Evolutionary conservation across 306 rosid species (phyloP), one percentile per base, ranked within the genome.

Genomic region (Rosa rugosa): DNA sequence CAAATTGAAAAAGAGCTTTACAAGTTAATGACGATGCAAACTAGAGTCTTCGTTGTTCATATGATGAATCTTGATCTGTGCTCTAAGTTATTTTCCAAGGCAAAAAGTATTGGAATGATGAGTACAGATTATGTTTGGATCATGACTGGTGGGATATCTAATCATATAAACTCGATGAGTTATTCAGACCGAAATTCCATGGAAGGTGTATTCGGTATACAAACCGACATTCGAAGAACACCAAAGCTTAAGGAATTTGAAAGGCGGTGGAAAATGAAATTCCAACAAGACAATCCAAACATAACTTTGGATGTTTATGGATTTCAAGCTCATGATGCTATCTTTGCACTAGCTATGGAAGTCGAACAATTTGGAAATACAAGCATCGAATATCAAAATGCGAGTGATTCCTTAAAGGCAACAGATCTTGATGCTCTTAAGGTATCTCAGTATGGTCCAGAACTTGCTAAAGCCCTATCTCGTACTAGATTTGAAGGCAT

Each of bases 241-340:
- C 31, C 31, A 27, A 27, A 27, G 31, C 31, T 27, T 27, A 27
- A 27, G 31, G 31, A 27, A 27, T 27, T 27, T 27, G 31, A 27
- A 27, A 27, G 31, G 31, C 31, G 31, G 31, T 27, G 31, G 31
- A 27, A 27, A 27, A 27, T 27, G 31, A 27, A 27, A 27, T 27
- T 27, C 31, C 31, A 27, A 27, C 31, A 27, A 27, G 31, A 27
- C 31, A 27, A 27, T 27, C 31, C 31, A 27, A 27, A 27, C 31
- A 27, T 27, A 27, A 27, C 31, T 27, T 27, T 54, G 10, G 60
- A 82, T 34, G 75, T 44, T 46, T 77, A 44, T 18, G 90, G 88
- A 2, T 20, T 83, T 49, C 81, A 84, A 92, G 94, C 97, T 23
- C 85, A 89, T 75, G 97, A 91, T 75, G 76, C 97, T 38, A 56